Base-by-base conservation (phyloP, 2,329 filamentous ascomycete genomes). In the Pseudopyrenochaeta lycopersici region DNA sequence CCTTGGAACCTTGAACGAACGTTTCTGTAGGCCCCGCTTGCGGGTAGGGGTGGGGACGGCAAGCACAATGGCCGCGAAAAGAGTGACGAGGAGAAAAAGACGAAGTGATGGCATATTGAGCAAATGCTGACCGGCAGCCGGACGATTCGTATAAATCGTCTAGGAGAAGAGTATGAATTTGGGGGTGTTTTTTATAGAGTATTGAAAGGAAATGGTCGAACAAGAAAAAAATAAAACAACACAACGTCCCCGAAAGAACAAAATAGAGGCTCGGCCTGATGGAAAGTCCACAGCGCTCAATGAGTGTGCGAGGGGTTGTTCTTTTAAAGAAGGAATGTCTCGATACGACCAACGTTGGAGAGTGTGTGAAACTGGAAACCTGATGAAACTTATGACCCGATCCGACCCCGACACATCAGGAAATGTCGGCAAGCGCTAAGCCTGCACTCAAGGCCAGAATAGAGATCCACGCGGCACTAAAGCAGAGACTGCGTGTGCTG, bases 1-100 rank as follows among this genome's bases (percentile, higher is more conserved):
- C 31, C 87, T 81, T 45, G 85, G 81, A 30, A 90, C 81, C 70
- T 82, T 85, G 77, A 89, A 90, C 7, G 85, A 85, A 18, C 83
- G 80, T 69, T 84, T 85, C 59, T 80, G 70, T 7, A 83, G 64
- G 41, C 59, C 58, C 46, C 58, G 65, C 46, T 62, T 66, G 44
- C 60, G 65, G 32, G 63, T 46, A 35, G 76, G 70, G 60, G 70
- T 58, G 4, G 81, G 80, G 27, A 78, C 79, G 23, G 84, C 81
- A 35, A 83, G 70, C 50, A 77, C 78, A 39, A 81, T 64, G 36
- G 81, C 73, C 32, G 76, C 77, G 61, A 85, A 68, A 53, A 85
- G 71, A 70, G 80, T 77, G 58, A 83, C 66, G 53, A 84, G 65
- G 60, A 80, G 63, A 47, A 80, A 58, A 46, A 78, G 52, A 30